phyloP scores from a whole-genome alignment of 495 filamentous ascomycete species.

The Podospora pseudoanserina region DNA sequence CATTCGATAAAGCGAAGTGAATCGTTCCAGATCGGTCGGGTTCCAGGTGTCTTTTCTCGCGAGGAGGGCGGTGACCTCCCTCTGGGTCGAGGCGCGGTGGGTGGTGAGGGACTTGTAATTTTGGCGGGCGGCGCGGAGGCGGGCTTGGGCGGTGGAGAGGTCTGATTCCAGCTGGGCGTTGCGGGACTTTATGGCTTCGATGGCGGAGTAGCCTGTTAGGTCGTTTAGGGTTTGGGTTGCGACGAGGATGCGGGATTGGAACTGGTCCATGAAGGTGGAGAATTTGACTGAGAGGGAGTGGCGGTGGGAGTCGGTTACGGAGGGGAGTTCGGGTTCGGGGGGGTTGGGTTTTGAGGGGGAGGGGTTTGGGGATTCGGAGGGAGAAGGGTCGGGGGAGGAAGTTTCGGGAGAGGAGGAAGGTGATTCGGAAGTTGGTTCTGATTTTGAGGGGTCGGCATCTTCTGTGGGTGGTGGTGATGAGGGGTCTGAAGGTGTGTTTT shows the following conservation, averaged over 20 bases:
- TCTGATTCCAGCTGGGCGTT: conserved; percentile 68
- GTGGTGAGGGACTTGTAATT: conserved; percentile 74
- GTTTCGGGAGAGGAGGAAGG: not conserved
- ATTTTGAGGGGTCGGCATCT: not conserved
- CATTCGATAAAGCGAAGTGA: conserved; percentile 84
- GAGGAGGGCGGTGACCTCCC: conserved; percentile 90
- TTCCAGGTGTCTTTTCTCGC: conserved; percentile 93
- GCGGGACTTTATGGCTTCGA: conserved; percentile 75
- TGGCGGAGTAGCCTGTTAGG: conserved; percentile 89
- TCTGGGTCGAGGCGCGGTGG: conserved; percentile 78
- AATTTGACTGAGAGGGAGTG: conserved; percentile 71
- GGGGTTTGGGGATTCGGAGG: not conserved
- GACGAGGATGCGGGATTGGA: conserved; percentile 78
- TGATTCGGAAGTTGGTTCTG: conserved; percentile 1
- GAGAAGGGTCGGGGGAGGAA: conserved; percentile 7
- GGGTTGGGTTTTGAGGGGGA: not conserved
- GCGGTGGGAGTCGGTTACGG: conserved; percentile 67
- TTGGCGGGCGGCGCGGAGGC: conserved; percentile 66
- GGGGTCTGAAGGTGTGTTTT: conserved; percentile 5
- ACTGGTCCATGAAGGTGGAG: conserved; percentile 75
- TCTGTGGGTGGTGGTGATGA: not conserved
- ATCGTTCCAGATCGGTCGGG: conserved; percentile 82
- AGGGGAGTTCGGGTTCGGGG: conserved; percentile 55
- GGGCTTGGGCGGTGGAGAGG: conserved; percentile 59
- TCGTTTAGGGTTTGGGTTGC: conserved; percentile 88